These are phyloP conservation scores for Solanum gandarillasii DNA, from an alignment of 257 asterid species.

Conservation along the genomic window DNA sequence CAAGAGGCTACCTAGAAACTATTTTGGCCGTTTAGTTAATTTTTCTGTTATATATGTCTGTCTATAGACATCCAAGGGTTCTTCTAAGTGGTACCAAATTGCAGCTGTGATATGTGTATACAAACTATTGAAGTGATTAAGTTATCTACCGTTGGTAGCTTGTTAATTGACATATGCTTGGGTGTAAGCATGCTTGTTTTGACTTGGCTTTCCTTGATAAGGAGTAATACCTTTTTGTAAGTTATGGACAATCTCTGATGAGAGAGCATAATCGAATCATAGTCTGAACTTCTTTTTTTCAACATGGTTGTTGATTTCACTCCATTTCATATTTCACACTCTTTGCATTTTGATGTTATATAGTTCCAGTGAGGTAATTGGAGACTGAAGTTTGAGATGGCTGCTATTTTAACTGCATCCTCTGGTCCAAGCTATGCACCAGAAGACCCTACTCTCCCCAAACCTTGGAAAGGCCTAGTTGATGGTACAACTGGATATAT, in stretches of 20 bases:
- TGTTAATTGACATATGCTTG: not conserved
- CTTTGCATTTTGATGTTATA: not conserved
- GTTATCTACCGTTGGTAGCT: not conserved
- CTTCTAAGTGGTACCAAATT: not conserved
- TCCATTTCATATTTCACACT: not conserved
- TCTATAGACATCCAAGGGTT: not conserved
- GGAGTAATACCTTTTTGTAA: not conserved
- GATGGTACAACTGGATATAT: conserved; percentile 82
- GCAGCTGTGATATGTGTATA: not conserved
- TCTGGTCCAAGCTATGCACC: conserved; percentile 75
- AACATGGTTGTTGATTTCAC: not conserved
- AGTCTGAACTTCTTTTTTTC: not conserved
- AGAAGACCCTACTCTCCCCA: conserved; percentile 91
- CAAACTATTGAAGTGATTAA: not conserved
- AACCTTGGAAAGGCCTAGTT: conserved; percentile 90
- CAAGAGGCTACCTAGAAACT: not conserved
- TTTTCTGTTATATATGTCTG: not conserved
- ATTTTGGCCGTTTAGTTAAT: not conserved
- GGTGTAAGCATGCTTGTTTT: not conserved
- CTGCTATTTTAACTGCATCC: conserved; percentile 40
- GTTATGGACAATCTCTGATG: not conserved
- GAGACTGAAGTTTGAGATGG: conserved; percentile 36
- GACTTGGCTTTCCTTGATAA: not conserved
- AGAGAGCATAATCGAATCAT: not conserved
- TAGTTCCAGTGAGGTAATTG: not conserved